Evolutionary conservation across 2,329 filamentous ascomycete genomes (phyloP).

Genomic region (Fusarium sp.): DNA sequence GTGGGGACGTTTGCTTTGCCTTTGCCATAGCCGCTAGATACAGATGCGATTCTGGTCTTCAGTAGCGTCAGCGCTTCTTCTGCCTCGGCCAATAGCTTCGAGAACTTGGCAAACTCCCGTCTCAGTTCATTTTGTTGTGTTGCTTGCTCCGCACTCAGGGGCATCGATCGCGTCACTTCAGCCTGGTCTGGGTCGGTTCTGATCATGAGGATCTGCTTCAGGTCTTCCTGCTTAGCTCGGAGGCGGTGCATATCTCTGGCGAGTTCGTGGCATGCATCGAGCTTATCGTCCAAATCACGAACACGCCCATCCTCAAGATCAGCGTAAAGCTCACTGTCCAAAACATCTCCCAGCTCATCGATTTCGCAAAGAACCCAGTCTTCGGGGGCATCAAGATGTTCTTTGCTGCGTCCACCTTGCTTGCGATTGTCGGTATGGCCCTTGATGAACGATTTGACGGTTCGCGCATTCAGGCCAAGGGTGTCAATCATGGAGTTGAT

Average conservation of each 20-base stretch:
- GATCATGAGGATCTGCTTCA: constrained; percentile 80
- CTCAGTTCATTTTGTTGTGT: constrained; percentile 88
- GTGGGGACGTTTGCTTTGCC: constrained; percentile 74
- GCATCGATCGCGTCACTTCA: constrained; percentile 75
- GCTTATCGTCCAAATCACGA: constrained; percentile 75
- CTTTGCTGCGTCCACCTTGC: constrained; percentile 68
- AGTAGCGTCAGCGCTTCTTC: constrained; percentile 86
- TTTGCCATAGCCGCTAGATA: constrained; percentile 64
- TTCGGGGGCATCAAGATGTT: constrained; percentile 77
- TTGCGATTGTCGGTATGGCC: constrained; percentile 73
- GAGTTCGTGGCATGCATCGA: constrained; percentile 76
- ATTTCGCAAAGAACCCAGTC: constrained; percentile 84
- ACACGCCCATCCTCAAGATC: constrained; percentile 78
- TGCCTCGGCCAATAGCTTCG: constrained; percentile 79
- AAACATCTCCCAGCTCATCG: constrained; percentile 72
- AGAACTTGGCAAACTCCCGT: constrained; percentile 78
- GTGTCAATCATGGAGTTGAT: constrained; percentile 96
- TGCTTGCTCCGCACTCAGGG: constrained; percentile 86
- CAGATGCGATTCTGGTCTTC: constrained; percentile 79
- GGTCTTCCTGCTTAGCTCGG: constrained; percentile 80
- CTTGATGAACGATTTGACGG: constrained; percentile 74
- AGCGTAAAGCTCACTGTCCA: constrained; percentile 73
- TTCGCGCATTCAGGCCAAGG: constrained; percentile 82
- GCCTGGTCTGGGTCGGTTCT: constrained; percentile 76
- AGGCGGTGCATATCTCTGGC: constrained; percentile 78